Conservation (phyloP, 179 eudicot species). For the Heliamphora ciliata region DNA sequence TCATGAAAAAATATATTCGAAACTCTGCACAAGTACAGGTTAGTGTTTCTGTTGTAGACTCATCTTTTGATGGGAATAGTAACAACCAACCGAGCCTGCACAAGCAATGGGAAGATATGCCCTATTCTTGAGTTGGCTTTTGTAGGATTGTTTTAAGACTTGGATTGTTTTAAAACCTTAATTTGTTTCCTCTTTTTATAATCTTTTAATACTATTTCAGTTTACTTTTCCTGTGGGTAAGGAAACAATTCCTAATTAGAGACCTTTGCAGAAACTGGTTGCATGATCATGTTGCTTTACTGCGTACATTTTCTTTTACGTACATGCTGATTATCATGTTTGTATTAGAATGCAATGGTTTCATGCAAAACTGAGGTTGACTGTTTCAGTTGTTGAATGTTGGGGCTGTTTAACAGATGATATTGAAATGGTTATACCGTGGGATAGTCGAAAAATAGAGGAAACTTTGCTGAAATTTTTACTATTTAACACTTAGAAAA, state of each 20-base stretch:
- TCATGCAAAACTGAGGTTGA: no score
- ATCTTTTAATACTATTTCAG: background rate
- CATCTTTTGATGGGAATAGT: no score
- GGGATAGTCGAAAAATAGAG: no score
- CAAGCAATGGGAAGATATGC: no score
- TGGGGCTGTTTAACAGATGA: no score
- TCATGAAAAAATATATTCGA: conserved; percentile 82
- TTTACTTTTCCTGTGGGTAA: background rate
- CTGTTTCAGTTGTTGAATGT: no score
- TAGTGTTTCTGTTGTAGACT: conserved; percentile 9
- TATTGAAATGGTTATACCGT: no score
- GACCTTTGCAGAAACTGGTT: background rate
- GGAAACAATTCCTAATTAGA: background rate
- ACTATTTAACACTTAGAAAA: no score
- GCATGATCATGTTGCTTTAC: background rate
- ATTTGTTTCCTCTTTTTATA: background rate
- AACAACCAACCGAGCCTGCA: no score
- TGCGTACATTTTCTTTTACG: background rate
- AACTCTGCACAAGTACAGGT: conserved; percentile 97
- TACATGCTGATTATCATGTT: no score
- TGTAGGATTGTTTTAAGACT: background rate
- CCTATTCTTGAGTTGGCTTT: no score
- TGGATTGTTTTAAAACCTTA: background rate
- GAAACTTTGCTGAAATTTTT: no score
- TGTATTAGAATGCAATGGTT: background rate